These are phyloP conservation scores for Candida adriatica DNA, from an alignment of 805 yeast species.

Conservation along the genomic window DNA sequence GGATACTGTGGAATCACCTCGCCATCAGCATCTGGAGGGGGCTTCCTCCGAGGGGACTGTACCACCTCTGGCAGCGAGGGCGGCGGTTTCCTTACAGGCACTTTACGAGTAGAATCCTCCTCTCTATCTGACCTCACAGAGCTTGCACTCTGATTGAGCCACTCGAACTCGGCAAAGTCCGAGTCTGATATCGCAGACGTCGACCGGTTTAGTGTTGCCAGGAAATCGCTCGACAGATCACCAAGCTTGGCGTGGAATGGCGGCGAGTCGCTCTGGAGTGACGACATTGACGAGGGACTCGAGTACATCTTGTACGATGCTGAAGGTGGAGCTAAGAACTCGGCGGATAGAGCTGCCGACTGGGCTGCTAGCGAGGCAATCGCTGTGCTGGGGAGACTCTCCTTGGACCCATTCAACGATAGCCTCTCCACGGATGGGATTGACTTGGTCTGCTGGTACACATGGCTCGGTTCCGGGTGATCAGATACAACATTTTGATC, in stretches of 20 bases:
- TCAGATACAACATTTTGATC: too few species aligned
- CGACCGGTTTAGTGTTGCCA: slow-evolving; percentile 3
- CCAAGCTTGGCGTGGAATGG: slow-evolving; percentile 12
- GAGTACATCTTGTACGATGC: slow-evolving; percentile 4
- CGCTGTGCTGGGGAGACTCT: too few species aligned
- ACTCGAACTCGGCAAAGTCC: slow-evolving; percentile 3
- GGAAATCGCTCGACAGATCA: slow-evolving; percentile 3
- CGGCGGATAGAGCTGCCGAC: slow-evolving; percentile 8
- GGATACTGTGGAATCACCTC: slow-evolving; percentile 22
- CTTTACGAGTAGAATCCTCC: too few species aligned
- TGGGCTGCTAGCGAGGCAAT: slow-evolving; percentile 11
- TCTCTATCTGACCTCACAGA: too few species aligned
- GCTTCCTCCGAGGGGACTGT: slow-evolving; percentile 21
- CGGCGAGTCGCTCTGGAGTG: slow-evolving; percentile 17
- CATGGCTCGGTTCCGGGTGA: too few species aligned
- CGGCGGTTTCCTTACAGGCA: too few species aligned
- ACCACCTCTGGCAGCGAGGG: too few species aligned
- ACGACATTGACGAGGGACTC: slow-evolving; percentile 12
- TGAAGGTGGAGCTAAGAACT: slow-evolving; percentile 9
- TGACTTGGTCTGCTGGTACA: too few species aligned
- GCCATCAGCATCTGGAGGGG: slow-evolving; percentile 12
- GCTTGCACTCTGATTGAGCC: too few species aligned
- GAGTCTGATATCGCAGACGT: slow-evolving; percentile 4
- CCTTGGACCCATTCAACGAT: too few species aligned
- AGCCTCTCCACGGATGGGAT: too few species aligned